phyloP scores from a whole-genome alignment of 768 basidiomycete genomes.

The Zangia roseola region DNA sequence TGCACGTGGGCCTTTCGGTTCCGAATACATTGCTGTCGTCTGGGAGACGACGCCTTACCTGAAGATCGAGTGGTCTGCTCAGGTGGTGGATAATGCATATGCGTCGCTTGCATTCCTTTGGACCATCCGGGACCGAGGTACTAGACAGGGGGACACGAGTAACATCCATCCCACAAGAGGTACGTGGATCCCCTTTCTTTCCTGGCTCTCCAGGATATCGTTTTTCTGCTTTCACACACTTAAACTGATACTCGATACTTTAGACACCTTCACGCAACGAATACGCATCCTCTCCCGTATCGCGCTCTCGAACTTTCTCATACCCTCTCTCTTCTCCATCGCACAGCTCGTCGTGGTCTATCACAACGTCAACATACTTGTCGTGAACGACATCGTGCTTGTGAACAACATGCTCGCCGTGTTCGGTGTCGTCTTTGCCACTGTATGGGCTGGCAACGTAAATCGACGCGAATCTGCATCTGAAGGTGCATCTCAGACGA shows the following conservation, averaged over 20 bases:
- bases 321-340: conserved; percentile 32
- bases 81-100: conserved; percentile 31
- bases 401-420: conserved; percentile 32
- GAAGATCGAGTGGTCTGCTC: conserved; percentile 33
- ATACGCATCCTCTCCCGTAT: conserved; percentile 29
- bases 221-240: too few species aligned
- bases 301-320: conserved; percentile 33
- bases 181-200: neutral
- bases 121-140: conserved; percentile 19
- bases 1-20: conserved; percentile 17
- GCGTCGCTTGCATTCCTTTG: conserved; percentile 28
- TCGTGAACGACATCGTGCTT: conserved; percentile 28
- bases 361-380: conserved; percentile 15
- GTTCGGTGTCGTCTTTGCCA: conserved; percentile 34
- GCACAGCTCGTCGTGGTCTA: conserved; percentile 31
- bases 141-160: conserved; percentile 14
- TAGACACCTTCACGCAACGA: conserved; percentile 24
- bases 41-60: conserved; percentile 29
- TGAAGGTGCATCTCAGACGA: neutral
- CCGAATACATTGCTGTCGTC: conserved; percentile 7
- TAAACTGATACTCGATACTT: too few species aligned
- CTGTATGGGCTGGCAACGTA: conserved; percentile 27
- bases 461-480: neutral
- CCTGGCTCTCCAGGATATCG: too few species aligned
- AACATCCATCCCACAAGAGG: conserved; percentile 16